Conservation (phyloP, 345 rosid genomes). For the Salix arbutifolia region DNA sequence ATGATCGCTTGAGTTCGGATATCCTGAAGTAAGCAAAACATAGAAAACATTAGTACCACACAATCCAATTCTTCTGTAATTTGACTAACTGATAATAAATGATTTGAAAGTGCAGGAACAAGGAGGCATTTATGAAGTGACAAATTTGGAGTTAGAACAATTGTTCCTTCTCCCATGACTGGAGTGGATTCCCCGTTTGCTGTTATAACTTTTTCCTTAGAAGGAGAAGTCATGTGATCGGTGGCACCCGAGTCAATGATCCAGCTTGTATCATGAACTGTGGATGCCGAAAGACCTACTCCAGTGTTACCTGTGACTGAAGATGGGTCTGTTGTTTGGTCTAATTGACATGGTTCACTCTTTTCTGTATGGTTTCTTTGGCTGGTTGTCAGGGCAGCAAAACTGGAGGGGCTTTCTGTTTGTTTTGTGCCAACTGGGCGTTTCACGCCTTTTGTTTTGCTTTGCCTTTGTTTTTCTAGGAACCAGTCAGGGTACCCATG, state of each 20-base stretch:
- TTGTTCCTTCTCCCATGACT: neutral
- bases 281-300: neutral
- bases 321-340: fast-evolving
- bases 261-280: neutral
- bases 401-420: too few relatives aligned
- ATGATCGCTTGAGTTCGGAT: neutral
- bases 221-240: too few relatives aligned
- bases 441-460: neutral
- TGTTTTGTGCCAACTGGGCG: too few relatives aligned
- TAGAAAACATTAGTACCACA: neutral
- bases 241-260: neutral
- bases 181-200: neutral
- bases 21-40: neutral
- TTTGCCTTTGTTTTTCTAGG: neutral
- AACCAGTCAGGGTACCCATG: neutral
- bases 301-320: too few relatives aligned
- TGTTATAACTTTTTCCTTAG: neutral
- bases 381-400: too few relatives aligned
- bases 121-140: neutral
- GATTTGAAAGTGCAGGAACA: neutral
- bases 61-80: neutral
- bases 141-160: neutral
- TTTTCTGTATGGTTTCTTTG: too few relatives aligned
- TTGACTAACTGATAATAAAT: neutral
- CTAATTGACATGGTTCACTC: too few relatives aligned